phyloP scores from a whole-genome alignment of 176 grass and related monocot genomes.

The Carex littledalei region DNA sequence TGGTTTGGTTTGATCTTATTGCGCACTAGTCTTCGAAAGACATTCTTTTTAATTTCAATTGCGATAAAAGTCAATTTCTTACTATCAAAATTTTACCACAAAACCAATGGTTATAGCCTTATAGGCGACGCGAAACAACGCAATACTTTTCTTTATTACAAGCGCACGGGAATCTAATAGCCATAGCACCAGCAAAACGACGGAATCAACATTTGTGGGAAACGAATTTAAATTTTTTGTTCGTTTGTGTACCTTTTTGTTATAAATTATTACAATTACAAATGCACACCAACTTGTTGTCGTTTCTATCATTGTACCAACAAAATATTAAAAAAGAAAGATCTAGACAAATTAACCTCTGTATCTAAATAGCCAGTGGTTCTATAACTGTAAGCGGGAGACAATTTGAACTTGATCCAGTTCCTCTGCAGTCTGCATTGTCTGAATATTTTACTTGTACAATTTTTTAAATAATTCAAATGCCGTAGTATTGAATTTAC shows the following conservation, averaged over 20 bases:
- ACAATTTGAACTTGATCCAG: neutral
- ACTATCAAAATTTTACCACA: neutral
- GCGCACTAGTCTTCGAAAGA: neutral
- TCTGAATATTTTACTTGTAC: neutral
- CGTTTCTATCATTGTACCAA: neutral
- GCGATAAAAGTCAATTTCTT: neutral
- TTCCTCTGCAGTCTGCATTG: neutral
- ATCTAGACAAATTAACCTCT: neutral
- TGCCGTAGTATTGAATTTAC: neutral
- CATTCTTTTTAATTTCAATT: neutral
- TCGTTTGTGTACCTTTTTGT: neutral
- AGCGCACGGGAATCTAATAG: neutral
- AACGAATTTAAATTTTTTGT: neutral
- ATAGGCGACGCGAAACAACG: neutral
- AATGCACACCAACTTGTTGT: neutral
- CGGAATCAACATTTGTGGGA: neutral
- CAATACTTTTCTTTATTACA: neutral
- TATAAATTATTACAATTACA: neutral
- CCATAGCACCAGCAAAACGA: neutral
- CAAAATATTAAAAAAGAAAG: neutral
- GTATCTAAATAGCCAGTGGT: neutral
- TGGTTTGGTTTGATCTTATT: neutral
- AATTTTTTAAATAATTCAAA: neutral
- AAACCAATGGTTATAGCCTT: neutral
- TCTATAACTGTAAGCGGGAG: neutral